phyloP scores from a whole-genome alignment of 192 early-diverging fungal species.

The Globomyces pollinis-pini region DNA sequence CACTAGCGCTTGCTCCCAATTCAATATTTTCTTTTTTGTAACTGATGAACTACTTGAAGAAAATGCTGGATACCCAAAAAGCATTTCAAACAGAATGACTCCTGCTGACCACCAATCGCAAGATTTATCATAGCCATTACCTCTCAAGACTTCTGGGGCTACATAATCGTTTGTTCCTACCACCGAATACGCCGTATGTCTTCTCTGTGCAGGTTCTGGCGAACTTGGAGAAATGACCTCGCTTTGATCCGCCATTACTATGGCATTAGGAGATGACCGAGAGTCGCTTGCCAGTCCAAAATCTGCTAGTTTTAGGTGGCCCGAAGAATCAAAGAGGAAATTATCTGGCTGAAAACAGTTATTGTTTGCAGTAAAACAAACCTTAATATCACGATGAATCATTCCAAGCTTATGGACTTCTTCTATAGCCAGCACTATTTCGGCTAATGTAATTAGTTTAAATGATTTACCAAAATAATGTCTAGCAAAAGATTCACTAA shows the following conservation, averaged over 20 bases:
- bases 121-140: conserved; percentile 45
- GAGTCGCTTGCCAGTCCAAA: conserved; percentile 66
- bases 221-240: conserved; percentile 16
- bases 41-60: conserved; percentile 42
- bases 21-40: conserved; percentile 64
- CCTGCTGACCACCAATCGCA: conserved; percentile 74
- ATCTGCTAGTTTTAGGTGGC: conserved; percentile 62
- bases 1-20: conserved; percentile 51
- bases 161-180: conserved; percentile 51
- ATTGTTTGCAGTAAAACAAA: too few species aligned
- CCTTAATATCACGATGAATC: conserved; percentile 59
- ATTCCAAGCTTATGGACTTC: conserved; percentile 46
- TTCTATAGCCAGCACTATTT: conserved; percentile 45
- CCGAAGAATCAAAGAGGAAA: conserved; percentile 57
- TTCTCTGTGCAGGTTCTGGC: conserved; percentile 6
- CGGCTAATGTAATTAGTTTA: too few species aligned
- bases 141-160: conserved; percentile 44
- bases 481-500: conserved; percentile 38
- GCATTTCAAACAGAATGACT: conserved; percentile 71
- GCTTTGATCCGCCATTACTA: conserved; percentile 24
- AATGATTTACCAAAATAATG: too few species aligned
- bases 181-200: conserved; percentile 33
- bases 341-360: conserved; percentile 52
- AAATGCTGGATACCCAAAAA: conserved; percentile 66
- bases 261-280: conserved; percentile 52